phyloP scores from a whole-genome alignment of 257 asterid genomes.

The Petunia secreta region DNA sequence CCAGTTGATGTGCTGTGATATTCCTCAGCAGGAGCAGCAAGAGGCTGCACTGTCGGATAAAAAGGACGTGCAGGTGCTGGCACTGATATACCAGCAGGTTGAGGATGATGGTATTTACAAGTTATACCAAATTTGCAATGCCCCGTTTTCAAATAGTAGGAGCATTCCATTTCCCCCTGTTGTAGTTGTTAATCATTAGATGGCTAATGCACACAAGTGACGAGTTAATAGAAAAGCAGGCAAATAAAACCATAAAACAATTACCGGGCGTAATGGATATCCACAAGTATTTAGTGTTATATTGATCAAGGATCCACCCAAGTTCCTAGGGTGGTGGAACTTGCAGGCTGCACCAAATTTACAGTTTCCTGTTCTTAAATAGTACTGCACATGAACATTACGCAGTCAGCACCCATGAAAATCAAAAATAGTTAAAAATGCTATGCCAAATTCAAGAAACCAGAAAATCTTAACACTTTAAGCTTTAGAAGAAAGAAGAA shows the following conservation, averaged over 20 bases:
- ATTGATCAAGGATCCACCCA: constrained; percentile 66
- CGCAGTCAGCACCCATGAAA: constrained; percentile 12
- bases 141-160: constrained; percentile 97
- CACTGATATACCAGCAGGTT: constrained; percentile 58
- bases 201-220: constrained; percentile 5
- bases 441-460: background rate
- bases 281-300: constrained; percentile 73
- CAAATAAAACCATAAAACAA: constrained; percentile 9
- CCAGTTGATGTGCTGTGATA: constrained; percentile 48
- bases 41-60: constrained; percentile 85
- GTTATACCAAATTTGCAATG: constrained; percentile 88
- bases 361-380: constrained; percentile 81
- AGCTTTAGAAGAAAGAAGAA: background rate
- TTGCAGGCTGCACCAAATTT: constrained; percentile 86
- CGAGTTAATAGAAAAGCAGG: background rate
- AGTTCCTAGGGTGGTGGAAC: constrained; percentile 85
- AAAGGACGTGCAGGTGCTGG: constrained; percentile 85
- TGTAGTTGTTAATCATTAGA: constrained; percentile 26
- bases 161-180: constrained; percentile 91
- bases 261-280: constrained; percentile 88
- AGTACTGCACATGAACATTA: constrained; percentile 56
- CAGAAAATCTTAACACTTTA: constrained; percentile 8
- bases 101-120: constrained; percentile 95
- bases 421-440: constrained; percentile 14
- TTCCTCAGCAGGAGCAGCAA: constrained; percentile 63